Evolutionary conservation across 495 filamentous ascomycete genomes (phyloP), one percentile per base, ranked within the genome.

Genomic region (Letharia lupina): DNA sequence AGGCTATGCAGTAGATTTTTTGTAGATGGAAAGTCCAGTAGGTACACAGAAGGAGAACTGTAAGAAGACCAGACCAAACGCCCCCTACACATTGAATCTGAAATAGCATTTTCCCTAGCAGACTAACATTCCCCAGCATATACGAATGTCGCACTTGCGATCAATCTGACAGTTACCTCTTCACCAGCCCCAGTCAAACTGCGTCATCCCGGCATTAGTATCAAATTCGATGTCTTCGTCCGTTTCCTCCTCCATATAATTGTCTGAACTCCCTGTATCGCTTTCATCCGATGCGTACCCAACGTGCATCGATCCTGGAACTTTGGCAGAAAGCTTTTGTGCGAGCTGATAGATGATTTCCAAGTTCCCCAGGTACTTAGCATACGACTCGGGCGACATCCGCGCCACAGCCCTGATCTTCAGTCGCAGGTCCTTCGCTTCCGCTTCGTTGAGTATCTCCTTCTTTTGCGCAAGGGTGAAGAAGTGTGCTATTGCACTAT

Each of bases 281-380:
- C 23, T 54, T 31, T 28, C 48, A 31, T 31, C 28, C 48, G 48
- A 52, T 28, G n/a, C 2, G 23, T 52, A 52, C 20, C 3, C 48
- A 28, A 3, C 9, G 28, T 28, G 3, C 48, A 52, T 52, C n/a
- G 48, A 8, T 11, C 28, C 23, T 52, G 48, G n/a, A 11, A 52
- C 9, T 31, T 54, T 63, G n/a, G 40, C 20, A 54, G 40, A 39
- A 37, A 63, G 35, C n/a, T 41, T 47, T 37, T 45, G 37, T 8
- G 44, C 31, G 39, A 54, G 41, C 47, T 41, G 35, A 40, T 54
- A 54, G 47, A 63, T 54, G 20, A 63, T 35, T 23, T 63, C 47
- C 20, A 63, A 40, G n/a, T 50, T 63, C 40, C 61, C 47, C 7
- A 63, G 20, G n/a, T 63, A 63, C 40, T 18, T 54, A 33, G 48